A percentile compares a stretch with the other conserved stretches of the same genome.
Conservation (phyloP, 176 grass and related monocot genomes). For the Chrysopogon serrulatus region DNA sequence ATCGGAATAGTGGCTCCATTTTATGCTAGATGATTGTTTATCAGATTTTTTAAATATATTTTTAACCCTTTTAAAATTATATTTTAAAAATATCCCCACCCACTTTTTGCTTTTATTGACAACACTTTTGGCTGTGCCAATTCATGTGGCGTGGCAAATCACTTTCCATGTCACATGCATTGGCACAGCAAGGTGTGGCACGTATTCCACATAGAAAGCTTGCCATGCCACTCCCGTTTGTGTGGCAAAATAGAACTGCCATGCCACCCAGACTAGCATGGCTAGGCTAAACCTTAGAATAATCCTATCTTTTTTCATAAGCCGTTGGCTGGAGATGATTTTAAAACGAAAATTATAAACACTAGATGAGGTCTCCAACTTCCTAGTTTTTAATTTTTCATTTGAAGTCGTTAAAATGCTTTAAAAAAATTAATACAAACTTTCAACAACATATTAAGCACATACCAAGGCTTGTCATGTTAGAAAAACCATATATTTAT, state of each 20-base stretch:
- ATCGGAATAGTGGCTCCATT: not conserved
- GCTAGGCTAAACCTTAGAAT: not conserved
- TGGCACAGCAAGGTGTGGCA: not conserved
- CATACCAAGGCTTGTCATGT: not conserved
- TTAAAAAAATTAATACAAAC: not conserved
- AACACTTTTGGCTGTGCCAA: not conserved
- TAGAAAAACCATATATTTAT: not conserved
- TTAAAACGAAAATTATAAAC: not conserved
- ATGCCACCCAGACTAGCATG: not conserved
- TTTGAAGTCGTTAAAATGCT: not conserved
- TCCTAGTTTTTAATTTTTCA: not conserved
- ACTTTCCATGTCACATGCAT: not conserved
- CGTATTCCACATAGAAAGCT: not conserved
- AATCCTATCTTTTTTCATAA: not conserved
- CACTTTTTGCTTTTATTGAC: not conserved
- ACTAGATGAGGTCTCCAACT: not conserved
- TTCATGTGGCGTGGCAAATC: not conserved
- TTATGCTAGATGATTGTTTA: not conserved
- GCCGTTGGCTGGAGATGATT: not conserved
- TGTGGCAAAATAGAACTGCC: not conserved
- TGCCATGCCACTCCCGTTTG: not conserved
- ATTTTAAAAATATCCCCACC: not conserved
- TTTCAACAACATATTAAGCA: not conserved
- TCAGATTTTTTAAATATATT: not conserved
- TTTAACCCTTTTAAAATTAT: not conserved